These are phyloP conservation scores for Penicillium janthinellum DNA, from an alignment of 2,329 filamentous ascomycete genomes.

Conservation along the genomic window DNA sequence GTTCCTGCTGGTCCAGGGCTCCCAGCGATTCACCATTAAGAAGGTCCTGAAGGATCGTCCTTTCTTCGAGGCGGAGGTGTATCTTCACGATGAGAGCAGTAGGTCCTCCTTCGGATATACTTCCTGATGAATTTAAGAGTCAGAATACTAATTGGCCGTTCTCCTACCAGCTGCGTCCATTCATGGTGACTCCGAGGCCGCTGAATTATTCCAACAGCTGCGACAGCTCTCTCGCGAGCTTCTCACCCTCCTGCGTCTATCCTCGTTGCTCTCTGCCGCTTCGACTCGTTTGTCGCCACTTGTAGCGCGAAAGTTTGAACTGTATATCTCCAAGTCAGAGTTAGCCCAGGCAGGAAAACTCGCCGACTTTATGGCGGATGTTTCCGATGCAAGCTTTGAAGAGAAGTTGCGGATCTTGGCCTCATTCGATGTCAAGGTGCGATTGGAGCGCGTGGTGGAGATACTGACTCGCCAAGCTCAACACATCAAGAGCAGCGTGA, in stretches of 20 bases:
- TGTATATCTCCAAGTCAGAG: constrained; percentile 83
- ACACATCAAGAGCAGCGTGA: constrained; percentile 82
- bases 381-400: constrained; percentile 83
- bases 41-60: constrained; percentile 75
- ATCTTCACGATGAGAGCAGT: constrained; percentile 70
- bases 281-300: constrained; percentile 74
- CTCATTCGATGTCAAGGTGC: constrained; percentile 74
- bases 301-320: constrained; percentile 81
- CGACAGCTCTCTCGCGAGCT: constrained; percentile 86
- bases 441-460: constrained; percentile 80
- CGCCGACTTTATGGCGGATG: constrained; percentile 95
- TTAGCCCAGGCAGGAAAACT: constrained; percentile 79
- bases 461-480: constrained; percentile 80
- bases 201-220: constrained; percentile 74
- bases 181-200: constrained; percentile 63
- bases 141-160: background rate
- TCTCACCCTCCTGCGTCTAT: constrained; percentile 78
- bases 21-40: constrained; percentile 74
- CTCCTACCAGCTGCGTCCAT: constrained; percentile 34
- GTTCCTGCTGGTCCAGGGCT: constrained; percentile 81
- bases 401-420: constrained; percentile 87
- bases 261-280: constrained; percentile 75
- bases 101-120: constrained; percentile 28
- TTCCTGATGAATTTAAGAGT: background rate
- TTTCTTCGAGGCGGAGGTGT: constrained; percentile 82